Percentiles rank a stretch among this genome's conserved stretches.
phyloP scores from a whole-genome alignment of 2,329 filamentous ascomycete genomes.

The Fusarium staphyleae region DNA sequence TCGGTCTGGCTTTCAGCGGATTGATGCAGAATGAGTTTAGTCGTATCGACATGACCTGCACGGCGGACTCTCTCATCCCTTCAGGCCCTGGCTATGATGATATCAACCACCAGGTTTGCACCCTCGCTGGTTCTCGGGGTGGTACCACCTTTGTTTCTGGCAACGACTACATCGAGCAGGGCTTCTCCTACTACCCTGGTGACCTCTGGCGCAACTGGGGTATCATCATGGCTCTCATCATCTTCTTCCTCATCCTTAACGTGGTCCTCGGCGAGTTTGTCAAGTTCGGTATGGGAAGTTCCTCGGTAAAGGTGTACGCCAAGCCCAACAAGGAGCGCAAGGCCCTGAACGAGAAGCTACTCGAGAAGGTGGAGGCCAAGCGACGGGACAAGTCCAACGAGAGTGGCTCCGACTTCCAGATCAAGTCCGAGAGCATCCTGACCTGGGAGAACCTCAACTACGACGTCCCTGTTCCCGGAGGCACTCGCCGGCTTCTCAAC shows the following conservation, averaged over 20 bases:
- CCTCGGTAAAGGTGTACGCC: slow-evolving; percentile 77
- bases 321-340: slow-evolving; percentile 73
- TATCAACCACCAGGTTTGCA: slow-evolving; percentile 81
- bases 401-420: slow-evolving; percentile 58
- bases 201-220: slow-evolving; percentile 86
- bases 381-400: slow-evolving; percentile 56
- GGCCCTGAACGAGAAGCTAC: slow-evolving; percentile 68
- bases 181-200: slow-evolving; percentile 69
- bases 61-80: slow-evolving; percentile 72
- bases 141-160: slow-evolving; percentile 72
- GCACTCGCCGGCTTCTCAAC: slow-evolving; percentile 62
- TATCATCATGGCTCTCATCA: slow-evolving; percentile 78
- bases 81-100: slow-evolving; percentile 73
- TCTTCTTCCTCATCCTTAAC: slow-evolving; percentile 78
- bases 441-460: slow-evolving; percentile 91
- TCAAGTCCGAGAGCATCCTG: slow-evolving; percentile 70
- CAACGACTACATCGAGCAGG: slow-evolving; percentile 70
- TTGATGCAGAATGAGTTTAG: slow-evolving; percentile 91
- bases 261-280: slow-evolving; percentile 80
- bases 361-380: slow-evolving; percentile 64
- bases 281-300: slow-evolving; percentile 81
- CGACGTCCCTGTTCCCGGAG: slow-evolving; percentile 67
- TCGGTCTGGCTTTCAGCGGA: slow-evolving; percentile 77
- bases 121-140: slow-evolving; percentile 72
- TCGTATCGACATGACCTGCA: slow-evolving; percentile 72